phyloP scores from a whole-genome alignment of 768 basidiomycete species.

The Sarcodon aspratus region DNA sequence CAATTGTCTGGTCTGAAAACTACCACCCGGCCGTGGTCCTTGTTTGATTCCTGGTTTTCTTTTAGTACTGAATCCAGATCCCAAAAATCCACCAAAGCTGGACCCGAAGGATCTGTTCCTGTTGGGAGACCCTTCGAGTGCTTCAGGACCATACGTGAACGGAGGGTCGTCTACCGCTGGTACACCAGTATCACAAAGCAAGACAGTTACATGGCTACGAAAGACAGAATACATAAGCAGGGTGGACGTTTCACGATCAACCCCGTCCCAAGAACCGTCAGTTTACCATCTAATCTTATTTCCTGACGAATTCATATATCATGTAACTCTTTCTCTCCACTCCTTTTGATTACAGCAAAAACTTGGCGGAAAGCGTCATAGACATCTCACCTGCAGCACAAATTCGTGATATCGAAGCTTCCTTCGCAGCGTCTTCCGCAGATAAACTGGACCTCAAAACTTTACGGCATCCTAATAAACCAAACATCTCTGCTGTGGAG shows the following conservation, averaged over 20 bases:
- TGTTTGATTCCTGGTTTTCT: background rate
- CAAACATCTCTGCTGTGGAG: constrained; percentile 62
- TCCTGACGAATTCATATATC: background rate
- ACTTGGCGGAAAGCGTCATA: constrained; percentile 29
- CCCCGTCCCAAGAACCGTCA: constrained; percentile 42
- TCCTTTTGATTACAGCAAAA: constrained; percentile 29
- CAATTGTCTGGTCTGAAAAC: constrained; percentile 10
- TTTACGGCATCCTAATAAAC: constrained; percentile 73
- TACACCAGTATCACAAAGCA: constrained; percentile 18
- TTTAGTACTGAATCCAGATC: constrained; percentile 59
- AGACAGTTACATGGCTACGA: constrained; percentile 80
- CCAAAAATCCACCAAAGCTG: constrained; percentile 40
- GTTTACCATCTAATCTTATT: constrained; percentile 11
- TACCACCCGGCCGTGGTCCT: background rate
- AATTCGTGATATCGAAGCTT: constrained; percentile 66
- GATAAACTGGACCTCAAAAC: constrained; percentile 48
- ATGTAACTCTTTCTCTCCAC: background rate
- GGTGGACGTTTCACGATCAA: constrained; percentile 36
- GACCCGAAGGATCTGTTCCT: constrained; percentile 73
- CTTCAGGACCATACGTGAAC: constrained; percentile 29
- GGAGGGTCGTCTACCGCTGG: constrained; percentile 33
- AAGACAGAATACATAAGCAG: constrained; percentile 85
- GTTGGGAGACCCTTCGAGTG: constrained; percentile 50
- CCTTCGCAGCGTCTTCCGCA: constrained; percentile 42
- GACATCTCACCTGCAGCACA: constrained; percentile 71